Conservation (phyloP, 2,329 filamentous ascomycete genomes). For the Bipolaris zeicola region DNA sequence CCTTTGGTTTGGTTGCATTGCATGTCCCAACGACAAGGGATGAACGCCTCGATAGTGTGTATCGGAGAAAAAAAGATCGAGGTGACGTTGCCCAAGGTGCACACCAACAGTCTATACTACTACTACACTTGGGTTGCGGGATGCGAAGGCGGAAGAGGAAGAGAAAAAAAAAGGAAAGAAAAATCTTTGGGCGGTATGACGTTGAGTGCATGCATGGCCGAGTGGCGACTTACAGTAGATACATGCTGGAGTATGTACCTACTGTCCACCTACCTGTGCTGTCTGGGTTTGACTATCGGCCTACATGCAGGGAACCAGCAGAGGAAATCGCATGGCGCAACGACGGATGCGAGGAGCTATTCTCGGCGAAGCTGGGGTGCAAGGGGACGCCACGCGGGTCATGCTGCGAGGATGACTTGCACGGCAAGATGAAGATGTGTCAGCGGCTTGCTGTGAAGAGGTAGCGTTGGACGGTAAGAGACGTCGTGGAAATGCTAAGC, state of each 20-base stretch:
- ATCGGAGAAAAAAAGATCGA: no score
- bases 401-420: conserved; percentile 3
- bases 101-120: no score
- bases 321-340: conserved; percentile 12
- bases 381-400: neutral
- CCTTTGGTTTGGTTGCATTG: neutral
- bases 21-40: neutral
- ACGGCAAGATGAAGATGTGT: conserved; percentile 2
- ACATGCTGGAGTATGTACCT: neutral
- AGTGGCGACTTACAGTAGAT: conserved; percentile 3
- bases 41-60: neutral
- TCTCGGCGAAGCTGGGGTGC: conserved; percentile 21
- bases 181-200: conserved; percentile 1
- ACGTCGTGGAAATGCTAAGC: neutral
- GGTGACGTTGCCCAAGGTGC: no score
- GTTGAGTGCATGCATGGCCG: neutral
- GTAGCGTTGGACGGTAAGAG: neutral
- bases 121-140: no score
- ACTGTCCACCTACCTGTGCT: neutral
- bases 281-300: neutral
- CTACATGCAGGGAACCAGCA: conserved; percentile 12
- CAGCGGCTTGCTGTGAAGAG: conserved; percentile 1
- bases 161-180: neutral
- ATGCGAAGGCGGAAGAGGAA: neutral
- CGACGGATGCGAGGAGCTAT: conserved; percentile 8